Base-by-base conservation (phyloP, 2,329 filamentous ascomycete species). In the Colletotrichum spinosum region DNA sequence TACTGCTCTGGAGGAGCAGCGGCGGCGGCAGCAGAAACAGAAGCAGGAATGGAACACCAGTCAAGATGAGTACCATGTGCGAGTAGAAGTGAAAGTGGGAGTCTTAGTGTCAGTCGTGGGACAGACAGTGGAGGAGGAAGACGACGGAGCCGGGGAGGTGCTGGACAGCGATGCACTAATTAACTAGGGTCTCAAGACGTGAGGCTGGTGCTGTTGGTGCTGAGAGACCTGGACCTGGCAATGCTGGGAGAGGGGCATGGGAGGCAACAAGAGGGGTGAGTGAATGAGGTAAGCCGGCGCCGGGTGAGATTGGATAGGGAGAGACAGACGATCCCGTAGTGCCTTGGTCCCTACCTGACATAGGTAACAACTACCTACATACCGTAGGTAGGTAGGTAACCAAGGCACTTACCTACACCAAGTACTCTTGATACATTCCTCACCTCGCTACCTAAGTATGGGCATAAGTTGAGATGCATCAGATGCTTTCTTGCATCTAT, bases 21-120 rank as follows among this genome's bases (percentile, higher is more conserved):
- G 46, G 46, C 55, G 41, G 48, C 39, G 60, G 61, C 55, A 55
- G 42, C 41, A 44, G 17, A 46, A 46, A 34, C 34, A 56, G 42
- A 42, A 56, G 42, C 54, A 34, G 54, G 25, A 25, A 25, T 25
- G 25, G 25, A 25, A 25, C 25, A 25, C 25, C 25, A 25, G 25
- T 25, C 25, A 25, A 49, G 37, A 35, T 51, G 33, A 60, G 56
- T 54, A 42, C 34, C 39, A 54, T 54, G 57, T 60, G 51, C 38
- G 51, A 55, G 44, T 61, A 52, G 41, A 61, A 61, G 57, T 60
- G 51, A 33, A 45, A 55, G 44, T 61, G 58, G 41, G 55, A 61
- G 17, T 17, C 17, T 17, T 17, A 17, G 51, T 61, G 44, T 61
- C 44, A 42, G 51, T 33, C 39, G 48, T 45, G 55, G 46, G 33